Evolutionary conservation across 78 protist species (phyloP), one percentile per base, ranked within the genome.

Genomic region (Chrysochromulina parva): DNA sequence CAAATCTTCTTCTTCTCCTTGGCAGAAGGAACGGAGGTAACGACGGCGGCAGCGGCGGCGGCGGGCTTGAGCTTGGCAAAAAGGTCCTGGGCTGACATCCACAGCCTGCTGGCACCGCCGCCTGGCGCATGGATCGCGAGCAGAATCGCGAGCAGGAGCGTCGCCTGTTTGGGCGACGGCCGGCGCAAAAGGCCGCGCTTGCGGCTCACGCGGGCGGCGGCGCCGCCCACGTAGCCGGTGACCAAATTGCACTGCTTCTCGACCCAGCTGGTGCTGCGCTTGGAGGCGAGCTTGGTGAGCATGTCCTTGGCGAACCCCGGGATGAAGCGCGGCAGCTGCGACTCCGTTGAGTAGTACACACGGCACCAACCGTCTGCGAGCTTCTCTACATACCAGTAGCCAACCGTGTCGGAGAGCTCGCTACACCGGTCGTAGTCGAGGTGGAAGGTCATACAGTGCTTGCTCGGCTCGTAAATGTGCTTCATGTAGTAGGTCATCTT

Each of bases 361-460:
- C 86, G 86, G 28, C 50, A 22, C 86, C 48, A 50, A 5, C 62
- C 86, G 2, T 78, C 59, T 4, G 1, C 62, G 20, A 26, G 2
- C 86, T 1, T 13, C 57, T 74, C 82, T 5, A 74, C 82, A 20
- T 53, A 53, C 86, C 86, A 78, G 60, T 78, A 78, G 28, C 86
- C 86, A 22, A 78, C 86, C 26, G 86, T 50, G 86, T 78, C 86
- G 28, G 59, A 53, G 1, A 78, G n/a, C 13, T 78, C 86, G 0
- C 62, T 53, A 7, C 0, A 47, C 19, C 86, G 86, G 26, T 6
- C 38, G 47, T 78, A 78, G 60, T 78, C 86, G 26, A 78, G 38
- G 1, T 24, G 47, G 17, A 78, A 78, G n/a, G 86, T 78, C 62
- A 78, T 53, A 62, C 62, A 50, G 62, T 26, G 1, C 60, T 78